Conservation (phyloP, 2,329 filamentous ascomycete genomes). For the Coniochaeta hoffmannii region DNA sequence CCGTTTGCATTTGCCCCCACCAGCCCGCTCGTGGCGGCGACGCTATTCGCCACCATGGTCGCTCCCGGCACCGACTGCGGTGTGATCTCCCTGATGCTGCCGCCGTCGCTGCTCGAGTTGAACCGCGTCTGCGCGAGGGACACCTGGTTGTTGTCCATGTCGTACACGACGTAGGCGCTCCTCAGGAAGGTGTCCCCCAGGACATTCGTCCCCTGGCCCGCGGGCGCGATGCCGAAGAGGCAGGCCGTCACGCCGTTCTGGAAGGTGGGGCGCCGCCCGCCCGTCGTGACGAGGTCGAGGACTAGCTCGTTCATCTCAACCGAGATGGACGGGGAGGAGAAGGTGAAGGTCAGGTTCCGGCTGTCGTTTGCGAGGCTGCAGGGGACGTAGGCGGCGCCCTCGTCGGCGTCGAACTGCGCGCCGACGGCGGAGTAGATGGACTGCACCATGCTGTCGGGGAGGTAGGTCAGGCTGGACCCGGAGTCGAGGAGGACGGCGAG, state of each 20-base stretch:
- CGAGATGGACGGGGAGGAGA: constrained; percentile 43
- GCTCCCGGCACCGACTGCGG: constrained; percentile 43
- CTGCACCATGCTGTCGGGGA: constrained; percentile 48
- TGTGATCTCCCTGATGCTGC: constrained; percentile 47
- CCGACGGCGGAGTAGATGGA: constrained; percentile 51
- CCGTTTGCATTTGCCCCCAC: neutral
- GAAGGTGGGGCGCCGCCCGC: constrained; percentile 42
- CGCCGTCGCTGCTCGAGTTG: constrained; percentile 40
- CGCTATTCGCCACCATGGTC: constrained; percentile 38
- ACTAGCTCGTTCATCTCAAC: constrained; percentile 55
- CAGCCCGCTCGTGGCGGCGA: constrained; percentile 39
- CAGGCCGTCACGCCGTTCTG: constrained; percentile 49
- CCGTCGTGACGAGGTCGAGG: constrained; percentile 39
- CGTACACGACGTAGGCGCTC: constrained; percentile 69
- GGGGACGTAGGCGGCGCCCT: constrained; percentile 53
- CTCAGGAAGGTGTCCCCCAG: constrained; percentile 70
- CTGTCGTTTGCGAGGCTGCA: constrained; percentile 40
- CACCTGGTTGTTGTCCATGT: constrained; percentile 64
- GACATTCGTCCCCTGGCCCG: constrained; percentile 47
- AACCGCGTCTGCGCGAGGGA: constrained; percentile 61
- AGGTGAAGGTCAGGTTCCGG: constrained; percentile 43
- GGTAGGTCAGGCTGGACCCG: constrained; percentile 59
- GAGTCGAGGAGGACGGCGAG: constrained; percentile 64
- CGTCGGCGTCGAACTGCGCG: constrained; percentile 46
- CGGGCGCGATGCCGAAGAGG: constrained; percentile 59